Evolutionary conservation across 495 filamentous ascomycete genomes (phyloP), one percentile per base, ranked within the genome.

Genomic region (Rusavskia elegans): DNA sequence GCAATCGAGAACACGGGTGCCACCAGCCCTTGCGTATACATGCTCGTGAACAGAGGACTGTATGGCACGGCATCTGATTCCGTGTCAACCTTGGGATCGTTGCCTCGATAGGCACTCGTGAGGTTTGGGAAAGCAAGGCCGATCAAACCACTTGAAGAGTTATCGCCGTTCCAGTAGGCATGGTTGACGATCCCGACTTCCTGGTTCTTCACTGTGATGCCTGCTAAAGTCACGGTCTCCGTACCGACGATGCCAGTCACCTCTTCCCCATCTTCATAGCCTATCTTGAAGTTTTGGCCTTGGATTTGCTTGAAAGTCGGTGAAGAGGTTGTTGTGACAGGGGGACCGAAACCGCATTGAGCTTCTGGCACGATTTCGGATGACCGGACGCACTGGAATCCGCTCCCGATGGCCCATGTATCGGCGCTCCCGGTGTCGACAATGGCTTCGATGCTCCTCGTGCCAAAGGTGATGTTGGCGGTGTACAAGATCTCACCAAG

Each of bases 341-440:
- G 65, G 1, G 64, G 37, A n/a, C 71, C 71, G 37, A 76, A 70
- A 19, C 32, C 32, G 32, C 32, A 35, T 35, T 35, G 9, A 35
- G 32, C 13, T 10, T 35, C 3, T 66, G 66, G 61, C 80, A 83
- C 1, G 55, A 44, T 58, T 8, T 54, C 39, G 14, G 5, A 14
- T 1, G 44, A 46, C 8, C 8, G 10, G 17, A 73, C 57, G 55
- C 80, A 85, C 13, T 57, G 48, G 50, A 73, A 82, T 14, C 66
- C 63, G 6, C 60, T 54, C 35, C 68, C 57, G 17, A 72, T 67
- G 13, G 83, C 58, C 71, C 78, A 83, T 8, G 77, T 80, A 56
- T 85, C 81, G 55, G 68, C 72, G 54, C 73, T 78, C 5, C 81
- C 80, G 16, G 78, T 83, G 58, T 83, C 81, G 45, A 85, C 64